Conservation (phyloP, 2,329 filamentous ascomycete genomes). For the Aspergillus latus region DNA sequence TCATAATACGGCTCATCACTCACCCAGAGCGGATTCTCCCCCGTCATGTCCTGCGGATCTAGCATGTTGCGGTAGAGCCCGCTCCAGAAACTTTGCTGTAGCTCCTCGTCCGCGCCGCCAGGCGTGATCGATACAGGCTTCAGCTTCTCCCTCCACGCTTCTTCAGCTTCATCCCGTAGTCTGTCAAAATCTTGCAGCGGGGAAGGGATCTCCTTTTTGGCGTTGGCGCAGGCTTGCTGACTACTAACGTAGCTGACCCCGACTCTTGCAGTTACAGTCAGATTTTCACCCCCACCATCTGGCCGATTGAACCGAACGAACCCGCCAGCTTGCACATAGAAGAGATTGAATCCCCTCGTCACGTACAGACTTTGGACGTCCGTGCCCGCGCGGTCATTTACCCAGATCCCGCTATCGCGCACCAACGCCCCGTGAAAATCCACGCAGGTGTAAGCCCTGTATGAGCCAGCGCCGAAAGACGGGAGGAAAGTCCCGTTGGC, state of each 20-base stretch:
- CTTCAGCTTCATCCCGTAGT: slow-evolving; percentile 53
- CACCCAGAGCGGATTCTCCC: slow-evolving; percentile 67
- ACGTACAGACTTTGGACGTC: slow-evolving; percentile 56
- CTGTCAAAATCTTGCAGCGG: slow-evolving; percentile 61
- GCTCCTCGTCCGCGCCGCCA: slow-evolving; percentile 32
- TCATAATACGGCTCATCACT: slow-evolving; percentile 69
- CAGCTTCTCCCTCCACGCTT: slow-evolving; percentile 60
- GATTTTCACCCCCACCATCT: slow-evolving; percentile 29
- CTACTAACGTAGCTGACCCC: slow-evolving; percentile 68
- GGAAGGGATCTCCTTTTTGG: slow-evolving; percentile 64
- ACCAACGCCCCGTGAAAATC: slow-evolving; percentile 59
- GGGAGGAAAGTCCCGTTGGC: slow-evolving; percentile 62
- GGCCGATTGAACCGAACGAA: slow-evolving; percentile 63
- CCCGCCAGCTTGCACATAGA: slow-evolving; percentile 59
- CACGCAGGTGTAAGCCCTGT: slow-evolving; percentile 63
- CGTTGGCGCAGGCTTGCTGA: slow-evolving; percentile 65
- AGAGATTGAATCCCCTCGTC: slow-evolving; percentile 57
- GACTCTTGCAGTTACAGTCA: slow-evolving; percentile 60
- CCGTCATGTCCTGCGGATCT: slow-evolving; percentile 70
- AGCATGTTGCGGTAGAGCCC: slow-evolving; percentile 71
- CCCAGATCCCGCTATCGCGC: slow-evolving; percentile 62
- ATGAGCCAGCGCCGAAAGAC: slow-evolving; percentile 64
- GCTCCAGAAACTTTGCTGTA: slow-evolving; percentile 63
- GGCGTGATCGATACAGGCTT: slow-evolving; percentile 35
- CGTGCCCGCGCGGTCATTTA: slow-evolving; percentile 59